Evolutionary conservation across 805 yeast genomes (phyloP).

Genomic region (Metschnikowia borealis): DNA sequence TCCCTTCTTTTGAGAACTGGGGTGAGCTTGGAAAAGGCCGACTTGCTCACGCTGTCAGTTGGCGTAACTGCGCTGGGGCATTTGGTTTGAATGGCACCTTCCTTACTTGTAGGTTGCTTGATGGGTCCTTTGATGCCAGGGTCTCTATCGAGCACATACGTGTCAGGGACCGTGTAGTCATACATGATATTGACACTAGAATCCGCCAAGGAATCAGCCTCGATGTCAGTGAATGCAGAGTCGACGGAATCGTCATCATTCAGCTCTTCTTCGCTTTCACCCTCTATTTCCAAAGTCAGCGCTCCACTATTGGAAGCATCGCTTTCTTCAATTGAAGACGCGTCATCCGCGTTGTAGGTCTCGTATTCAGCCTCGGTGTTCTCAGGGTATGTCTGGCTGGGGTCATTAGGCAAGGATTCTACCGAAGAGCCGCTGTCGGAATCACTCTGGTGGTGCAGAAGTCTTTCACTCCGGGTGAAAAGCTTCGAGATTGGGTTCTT

Average conservation of each 20-base stretch:
- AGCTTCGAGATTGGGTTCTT: conserved; percentile 14
- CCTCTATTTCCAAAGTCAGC: conserved; percentile 1
- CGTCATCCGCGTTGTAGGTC: not conserved
- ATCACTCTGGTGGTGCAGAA: conserved; percentile 2
- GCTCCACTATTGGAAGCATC: not conserved
- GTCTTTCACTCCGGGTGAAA: conserved; percentile 10
- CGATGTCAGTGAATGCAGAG: conserved; percentile 43
- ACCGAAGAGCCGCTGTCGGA: conserved; percentile 10
- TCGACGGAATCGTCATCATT: conserved; percentile 30
- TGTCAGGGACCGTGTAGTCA: conserved; percentile 17
- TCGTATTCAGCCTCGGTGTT: not conserved
- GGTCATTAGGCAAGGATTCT: not conserved
- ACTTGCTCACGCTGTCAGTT: not conserved
- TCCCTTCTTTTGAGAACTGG: conserved; percentile 7
- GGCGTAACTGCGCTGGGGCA: not conserved
- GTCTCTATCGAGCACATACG: conserved; percentile 11
- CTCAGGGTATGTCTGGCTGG: not conserved
- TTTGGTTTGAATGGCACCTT: conserved; percentile 1
- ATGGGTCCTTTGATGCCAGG: conserved; percentile 1
- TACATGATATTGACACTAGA: conserved; percentile 17
- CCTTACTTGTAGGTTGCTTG: not conserved
- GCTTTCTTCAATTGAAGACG: not conserved
- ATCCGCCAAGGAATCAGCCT: conserved; percentile 35
- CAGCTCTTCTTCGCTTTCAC: conserved; percentile 25
- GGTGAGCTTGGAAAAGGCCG: not conserved